Conservation (phyloP, 352 stramenopile species). For the Phytophthora kernoviae region DNA sequence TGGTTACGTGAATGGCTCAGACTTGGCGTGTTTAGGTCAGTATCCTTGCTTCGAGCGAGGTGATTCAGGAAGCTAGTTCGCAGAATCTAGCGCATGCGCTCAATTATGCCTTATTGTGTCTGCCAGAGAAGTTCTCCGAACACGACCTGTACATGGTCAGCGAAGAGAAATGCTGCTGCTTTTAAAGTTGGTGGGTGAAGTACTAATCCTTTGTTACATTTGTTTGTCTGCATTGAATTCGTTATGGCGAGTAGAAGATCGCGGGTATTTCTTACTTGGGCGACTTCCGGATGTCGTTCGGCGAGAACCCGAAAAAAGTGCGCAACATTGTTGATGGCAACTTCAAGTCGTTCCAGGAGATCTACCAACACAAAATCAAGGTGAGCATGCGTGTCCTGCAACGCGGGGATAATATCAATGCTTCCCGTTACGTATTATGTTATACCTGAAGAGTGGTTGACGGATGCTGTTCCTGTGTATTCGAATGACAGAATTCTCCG, state of each 20-base stretch:
- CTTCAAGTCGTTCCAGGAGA: slow-evolving; percentile 65
- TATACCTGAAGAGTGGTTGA: neutral
- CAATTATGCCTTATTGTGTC: slow-evolving; percentile 71
- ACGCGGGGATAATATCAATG: neutral
- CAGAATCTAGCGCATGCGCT: slow-evolving; percentile 77
- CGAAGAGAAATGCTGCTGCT: neutral
- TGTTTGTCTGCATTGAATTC: neutral
- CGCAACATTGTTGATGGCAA: slow-evolving; percentile 92
- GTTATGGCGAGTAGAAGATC: slow-evolving; percentile 60
- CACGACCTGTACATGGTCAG: slow-evolving; percentile 84
- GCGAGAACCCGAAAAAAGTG: slow-evolving; percentile 91
- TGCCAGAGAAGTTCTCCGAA: slow-evolving; percentile 83
- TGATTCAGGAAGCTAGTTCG: slow-evolving; percentile 54
- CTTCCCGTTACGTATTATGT: slow-evolving; percentile 13
- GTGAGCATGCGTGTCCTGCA: slow-evolving; percentile 29
- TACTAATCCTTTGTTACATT: slow-evolving; percentile 8
- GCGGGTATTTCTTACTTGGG: slow-evolving; percentile 90
- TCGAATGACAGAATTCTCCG: slow-evolving; percentile 53
- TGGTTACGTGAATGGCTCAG: neutral
- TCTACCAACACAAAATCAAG: slow-evolving; percentile 82
- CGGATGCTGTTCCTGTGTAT: neutral
- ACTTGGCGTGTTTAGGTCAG: slow-evolving; percentile 46
- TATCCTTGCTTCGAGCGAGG: slow-evolving; percentile 52
- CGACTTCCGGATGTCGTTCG: slow-evolving; percentile 91
- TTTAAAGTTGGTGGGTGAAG: neutral